Base-by-base conservation (phyloP, 73 alveolate genomes). In the Paramecium pentaurelia region DNA sequence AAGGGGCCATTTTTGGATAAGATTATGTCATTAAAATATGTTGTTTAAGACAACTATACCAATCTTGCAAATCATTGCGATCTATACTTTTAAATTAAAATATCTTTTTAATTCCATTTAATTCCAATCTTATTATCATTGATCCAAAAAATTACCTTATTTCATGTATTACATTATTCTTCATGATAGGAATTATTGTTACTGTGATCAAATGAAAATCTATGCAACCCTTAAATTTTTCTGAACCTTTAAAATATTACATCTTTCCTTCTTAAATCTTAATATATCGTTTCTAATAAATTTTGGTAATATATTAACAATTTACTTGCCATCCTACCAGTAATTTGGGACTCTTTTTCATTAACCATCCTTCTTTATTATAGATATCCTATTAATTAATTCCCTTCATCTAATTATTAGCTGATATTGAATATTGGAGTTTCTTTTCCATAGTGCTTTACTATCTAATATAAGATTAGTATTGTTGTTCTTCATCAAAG, bases 241-340 rank as follows among this genome's bases (percentile, higher is more conserved):
- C 91, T 3, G n/a, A 27, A 27, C 73, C 73, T 58, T 80, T 80
- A 80, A 32, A 80, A 44, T 80, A 80, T 45, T 6, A 27, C 73
- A 80, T 32, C 10, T 80, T 80, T 11, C 91, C 91, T 45, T 80
- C 75, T 10, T 45, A 32, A 40, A 80, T 38, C 47, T 36, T 80
- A 1, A 80, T 77, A 27, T 80, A 80, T 47, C 91, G 47, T 80
- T 80, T 80, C 91, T 80, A 25, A 32, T 38, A 16, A n/a, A 75
- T 16, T 22, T 22, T 30, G 9, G 8, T 27, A 40, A 38, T 77
- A 44, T 4, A 34, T 75, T 32, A 12, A 37, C 2, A 75, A 28
- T 68, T 73, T 20, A 80, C 91, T 20, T 80, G 75, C 91, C 91
- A 80, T 8, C 91, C 59, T n/a, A 80, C 91, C 6, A 80, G 38